Evolutionary conservation across 1,139 yeast genomes (phyloP).

Genomic region (Suhomyces bribrorum): DNA sequence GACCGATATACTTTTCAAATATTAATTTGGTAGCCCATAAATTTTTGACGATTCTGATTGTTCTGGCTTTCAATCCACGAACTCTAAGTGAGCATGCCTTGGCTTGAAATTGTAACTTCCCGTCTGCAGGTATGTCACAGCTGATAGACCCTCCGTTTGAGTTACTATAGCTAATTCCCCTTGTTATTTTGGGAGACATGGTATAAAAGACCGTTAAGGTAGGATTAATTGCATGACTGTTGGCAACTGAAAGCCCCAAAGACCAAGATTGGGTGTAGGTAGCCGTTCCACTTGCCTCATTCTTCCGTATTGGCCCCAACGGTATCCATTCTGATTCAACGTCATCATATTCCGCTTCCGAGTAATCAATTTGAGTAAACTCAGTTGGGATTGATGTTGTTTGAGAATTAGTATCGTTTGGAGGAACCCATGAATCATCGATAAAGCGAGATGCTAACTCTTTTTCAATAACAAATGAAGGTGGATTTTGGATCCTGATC

Average conservation of each 20-base stretch:
- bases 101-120: constrained; percentile 26
- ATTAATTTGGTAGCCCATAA: constrained; percentile 7
- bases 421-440: constrained; percentile 2
- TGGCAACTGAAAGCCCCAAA: constrained; percentile 17
- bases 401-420: neutral
- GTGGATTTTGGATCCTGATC: constrained; percentile 8
- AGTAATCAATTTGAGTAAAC: constrained; percentile 12
- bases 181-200: constrained; percentile 17
- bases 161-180: constrained; percentile 15
- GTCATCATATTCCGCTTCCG: constrained; percentile 7
- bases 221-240: constrained; percentile 14
- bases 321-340: constrained; percentile 12
- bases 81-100: constrained; percentile 18
- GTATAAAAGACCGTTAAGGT: constrained; percentile 18
- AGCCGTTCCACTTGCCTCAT: constrained; percentile 17
- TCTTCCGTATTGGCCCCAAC: constrained; percentile 14
- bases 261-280: constrained; percentile 28
- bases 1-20: constrained; percentile 17
- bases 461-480: constrained; percentile 14
- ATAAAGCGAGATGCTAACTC: constrained; percentile 3
- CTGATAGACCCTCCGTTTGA: constrained; percentile 23
- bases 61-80: constrained; percentile 19
- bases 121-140: constrained; percentile 24
- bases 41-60: constrained; percentile 13
- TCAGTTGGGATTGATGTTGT: neutral